Conservation (phyloP, 1,284 basidiomycete species). For the Thelephora terrestris region DNA sequence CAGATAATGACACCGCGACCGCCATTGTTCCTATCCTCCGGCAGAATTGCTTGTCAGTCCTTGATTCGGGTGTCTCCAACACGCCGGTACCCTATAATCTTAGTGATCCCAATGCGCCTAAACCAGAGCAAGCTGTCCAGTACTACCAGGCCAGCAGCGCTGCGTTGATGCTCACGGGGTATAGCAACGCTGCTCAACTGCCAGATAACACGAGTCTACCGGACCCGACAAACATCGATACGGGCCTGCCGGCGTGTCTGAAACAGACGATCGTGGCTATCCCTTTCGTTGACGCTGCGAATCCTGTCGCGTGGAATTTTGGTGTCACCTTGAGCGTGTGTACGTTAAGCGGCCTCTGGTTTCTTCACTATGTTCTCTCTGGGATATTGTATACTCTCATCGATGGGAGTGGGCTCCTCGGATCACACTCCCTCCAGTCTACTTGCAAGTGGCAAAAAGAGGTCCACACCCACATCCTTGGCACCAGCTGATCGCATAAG, state of each 20-base stretch:
- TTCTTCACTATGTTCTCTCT: too few relatives aligned
- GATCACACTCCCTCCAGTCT: too few relatives aligned
- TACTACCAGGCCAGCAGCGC: conserved; percentile 52
- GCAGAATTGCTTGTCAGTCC: conserved; percentile 33
- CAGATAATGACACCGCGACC: conserved; percentile 46
- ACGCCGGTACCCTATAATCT: conserved; percentile 24
- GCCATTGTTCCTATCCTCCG: conserved; percentile 38
- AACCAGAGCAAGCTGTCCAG: conserved; percentile 44
- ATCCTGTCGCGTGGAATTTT: neutral
- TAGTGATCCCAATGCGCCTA: conserved; percentile 22
- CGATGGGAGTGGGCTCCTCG: too few relatives aligned
- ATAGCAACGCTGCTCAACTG: conserved; percentile 46
- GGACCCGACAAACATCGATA: conserved; percentile 36
- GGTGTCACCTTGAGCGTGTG: too few relatives aligned
- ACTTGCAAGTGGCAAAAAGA: too few relatives aligned
- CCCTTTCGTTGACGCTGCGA: conserved; percentile 29
- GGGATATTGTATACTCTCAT: too few relatives aligned
- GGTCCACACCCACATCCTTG: too few relatives aligned
- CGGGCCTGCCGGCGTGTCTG: conserved; percentile 38
- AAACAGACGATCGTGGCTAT: conserved; percentile 46
- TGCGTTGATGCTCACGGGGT: conserved; percentile 48
- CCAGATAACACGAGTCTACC: conserved; percentile 29
- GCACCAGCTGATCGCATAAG: too few relatives aligned
- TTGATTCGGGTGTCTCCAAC: conserved; percentile 18
- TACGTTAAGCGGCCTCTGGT: too few relatives aligned